phyloP scores from a whole-genome alignment of 768 basidiomycete genomes.

The Galerina sulciceps region DNA sequence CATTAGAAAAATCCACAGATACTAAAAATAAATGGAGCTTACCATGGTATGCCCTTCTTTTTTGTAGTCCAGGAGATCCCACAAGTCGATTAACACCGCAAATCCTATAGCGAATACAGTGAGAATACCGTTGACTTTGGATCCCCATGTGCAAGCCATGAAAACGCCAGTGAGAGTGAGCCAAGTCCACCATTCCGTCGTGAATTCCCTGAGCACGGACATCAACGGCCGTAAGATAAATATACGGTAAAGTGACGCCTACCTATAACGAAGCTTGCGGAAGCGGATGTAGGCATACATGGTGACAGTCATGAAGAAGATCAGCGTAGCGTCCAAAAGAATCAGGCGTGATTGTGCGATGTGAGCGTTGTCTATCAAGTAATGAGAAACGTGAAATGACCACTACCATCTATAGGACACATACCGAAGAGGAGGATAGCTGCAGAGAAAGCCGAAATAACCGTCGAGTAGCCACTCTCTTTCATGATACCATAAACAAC shows the following conservation, averaged over 20 bases:
- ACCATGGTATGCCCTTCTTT: constrained; percentile 81
- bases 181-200: constrained; percentile 95
- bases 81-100: constrained; percentile 92
- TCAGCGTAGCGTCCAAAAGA: constrained; percentile 89
- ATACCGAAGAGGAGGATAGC: constrained; percentile 84
- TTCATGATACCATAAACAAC: constrained; percentile 97
- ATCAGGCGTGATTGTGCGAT: constrained; percentile 96
- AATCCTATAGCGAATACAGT: constrained; percentile 89
- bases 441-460: constrained; percentile 91
- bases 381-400: background rate
- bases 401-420: constrained; percentile 30
- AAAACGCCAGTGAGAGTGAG: constrained; percentile 86
- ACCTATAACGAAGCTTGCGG: constrained; percentile 92
- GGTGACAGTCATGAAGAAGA: constrained; percentile 95
- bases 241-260: constrained; percentile 19
- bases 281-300: constrained; percentile 94
- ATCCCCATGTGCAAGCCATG: constrained; percentile 96
- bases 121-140: constrained; percentile 96
- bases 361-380: constrained; percentile 85
- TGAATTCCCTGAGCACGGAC: constrained; percentile 68
- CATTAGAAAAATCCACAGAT: background rate
- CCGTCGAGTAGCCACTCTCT: constrained; percentile 93
- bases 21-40: constrained; percentile 11
- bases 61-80: constrained; percentile 88
- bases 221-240: constrained; percentile 8